These are phyloP conservation scores for Aspergillus piperis DNA, from an alignment of 2,329 filamentous ascomycete species.

Conservation along the genomic window DNA sequence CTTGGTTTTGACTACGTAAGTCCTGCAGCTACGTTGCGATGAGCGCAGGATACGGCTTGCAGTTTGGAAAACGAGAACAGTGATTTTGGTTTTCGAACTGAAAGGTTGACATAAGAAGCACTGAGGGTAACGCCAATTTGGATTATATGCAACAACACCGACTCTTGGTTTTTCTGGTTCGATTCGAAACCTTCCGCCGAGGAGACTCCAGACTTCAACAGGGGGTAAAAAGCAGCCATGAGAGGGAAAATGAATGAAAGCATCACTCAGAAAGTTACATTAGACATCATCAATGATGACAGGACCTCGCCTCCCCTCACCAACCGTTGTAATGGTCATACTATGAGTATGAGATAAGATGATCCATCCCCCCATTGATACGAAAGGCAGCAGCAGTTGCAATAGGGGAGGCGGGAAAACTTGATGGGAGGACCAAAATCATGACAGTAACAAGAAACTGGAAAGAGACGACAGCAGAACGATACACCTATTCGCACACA, in stretches of 20 bases:
- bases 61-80: no score
- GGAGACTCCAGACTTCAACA: neutral
- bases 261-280: slow-evolving; percentile 14
- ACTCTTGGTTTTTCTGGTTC: neutral
- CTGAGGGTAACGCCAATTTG: neutral
- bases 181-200: neutral
- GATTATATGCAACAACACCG: neutral
- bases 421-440: slow-evolving; percentile 6
- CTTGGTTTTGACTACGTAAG: neutral
- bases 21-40: neutral
- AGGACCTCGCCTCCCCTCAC: neutral
- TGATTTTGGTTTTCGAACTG: neutral
- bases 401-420: neutral
- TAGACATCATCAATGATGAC: slow-evolving; percentile 9
- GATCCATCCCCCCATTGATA: neutral
- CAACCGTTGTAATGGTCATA: neutral
- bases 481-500: neutral
- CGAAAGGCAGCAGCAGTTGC: neutral
- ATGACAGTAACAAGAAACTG: neutral
- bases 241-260: neutral
- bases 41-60: neutral
- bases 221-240: neutral
- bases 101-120: neutral
- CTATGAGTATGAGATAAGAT: neutral
- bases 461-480: slow-evolving; percentile 2